Conservation (phyloP, 2,329 filamentous ascomycete genomes). For the Alternaria brassicae region DNA sequence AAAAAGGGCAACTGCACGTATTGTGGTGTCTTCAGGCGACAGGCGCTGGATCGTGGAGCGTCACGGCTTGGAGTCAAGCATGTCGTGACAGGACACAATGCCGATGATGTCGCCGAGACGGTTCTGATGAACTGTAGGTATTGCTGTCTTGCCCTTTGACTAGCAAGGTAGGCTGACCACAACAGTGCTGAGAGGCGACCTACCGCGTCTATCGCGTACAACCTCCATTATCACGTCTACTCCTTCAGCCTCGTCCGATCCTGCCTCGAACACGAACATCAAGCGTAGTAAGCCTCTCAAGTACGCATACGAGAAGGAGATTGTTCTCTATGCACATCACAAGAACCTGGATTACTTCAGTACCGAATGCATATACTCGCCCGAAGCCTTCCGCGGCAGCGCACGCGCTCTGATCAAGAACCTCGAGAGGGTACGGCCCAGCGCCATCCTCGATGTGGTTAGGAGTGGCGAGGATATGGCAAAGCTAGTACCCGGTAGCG, state of each 20-base stretch:
- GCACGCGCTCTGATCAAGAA: slow-evolving; percentile 94
- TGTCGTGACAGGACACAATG: slow-evolving; percentile 97
- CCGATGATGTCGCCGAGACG: slow-evolving; percentile 95
- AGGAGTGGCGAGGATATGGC: slow-evolving; percentile 97
- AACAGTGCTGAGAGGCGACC: slow-evolving; percentile 78
- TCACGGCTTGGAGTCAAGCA: slow-evolving; percentile 87
- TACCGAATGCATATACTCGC: slow-evolving; percentile 98
- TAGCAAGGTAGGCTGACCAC: slow-evolving; percentile 12
- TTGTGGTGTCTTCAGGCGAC: slow-evolving; percentile 92
- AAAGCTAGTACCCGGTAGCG: slow-evolving; percentile 71
- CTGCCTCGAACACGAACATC: slow-evolving; percentile 72
- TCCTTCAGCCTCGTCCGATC: slow-evolving; percentile 61
- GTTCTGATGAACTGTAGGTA: slow-evolving; percentile 83
- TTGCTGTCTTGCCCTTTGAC: not conserved
- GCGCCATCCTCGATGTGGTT: slow-evolving; percentile 93
- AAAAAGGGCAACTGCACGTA: slow-evolving; percentile 99
- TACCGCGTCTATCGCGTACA: slow-evolving; percentile 84
- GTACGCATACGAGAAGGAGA: slow-evolving; percentile 99
- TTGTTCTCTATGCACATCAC: slow-evolving; percentile 96
- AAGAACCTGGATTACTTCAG: slow-evolving; percentile 98
- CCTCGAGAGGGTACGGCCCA: slow-evolving; percentile 88
- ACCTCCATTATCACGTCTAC: slow-evolving; percentile 82
- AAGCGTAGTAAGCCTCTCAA: slow-evolving; percentile 97
- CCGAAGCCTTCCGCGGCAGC: slow-evolving; percentile 93
- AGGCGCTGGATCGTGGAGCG: slow-evolving; percentile 91